Conservation (phyloP, 768 basidiomycete species). For the Leccinum boreale region DNA sequence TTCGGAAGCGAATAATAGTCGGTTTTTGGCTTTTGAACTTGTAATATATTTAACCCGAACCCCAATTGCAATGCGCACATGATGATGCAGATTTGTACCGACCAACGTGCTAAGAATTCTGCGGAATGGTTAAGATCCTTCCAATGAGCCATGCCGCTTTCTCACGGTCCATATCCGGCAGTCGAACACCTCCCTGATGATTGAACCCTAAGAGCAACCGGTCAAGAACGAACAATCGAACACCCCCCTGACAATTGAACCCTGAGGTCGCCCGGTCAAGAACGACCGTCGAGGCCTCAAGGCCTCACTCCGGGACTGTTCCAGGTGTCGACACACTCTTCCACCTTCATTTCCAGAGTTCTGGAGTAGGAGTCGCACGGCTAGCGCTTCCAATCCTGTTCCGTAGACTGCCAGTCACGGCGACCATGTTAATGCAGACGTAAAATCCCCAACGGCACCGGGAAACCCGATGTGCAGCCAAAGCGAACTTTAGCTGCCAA, state of each 20-base stretch:
- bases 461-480: not conserved
- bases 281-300: not conserved
- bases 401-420: not conserved
- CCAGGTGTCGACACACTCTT: not conserved
- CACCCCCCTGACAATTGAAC: too few relatives aligned
- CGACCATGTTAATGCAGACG: constrained; percentile 16
- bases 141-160: too few relatives aligned
- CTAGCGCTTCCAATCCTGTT: constrained; percentile 1
- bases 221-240: too few relatives aligned
- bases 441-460: constrained; percentile 9
- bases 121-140: too few relatives aligned
- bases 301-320: not conserved
- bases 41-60: constrained; percentile 19
- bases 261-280: too few relatives aligned
- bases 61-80: constrained; percentile 5
- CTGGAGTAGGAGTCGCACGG: not conserved
- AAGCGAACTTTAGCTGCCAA: not conserved
- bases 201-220: too few relatives aligned
- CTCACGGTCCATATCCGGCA: too few relatives aligned
- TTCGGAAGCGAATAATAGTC: constrained; percentile 24
- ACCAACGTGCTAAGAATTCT: constrained; percentile 13
- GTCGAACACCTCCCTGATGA: too few relatives aligned
- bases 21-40: constrained; percentile 7
- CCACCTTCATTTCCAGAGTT: constrained; percentile 5
- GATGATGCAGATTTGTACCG: constrained; percentile 11